Evolutionary conservation across 1,284 basidiomycete species (phyloP), one percentile per base, ranked within the genome.

Genomic region (Leccinum fallax): DNA sequence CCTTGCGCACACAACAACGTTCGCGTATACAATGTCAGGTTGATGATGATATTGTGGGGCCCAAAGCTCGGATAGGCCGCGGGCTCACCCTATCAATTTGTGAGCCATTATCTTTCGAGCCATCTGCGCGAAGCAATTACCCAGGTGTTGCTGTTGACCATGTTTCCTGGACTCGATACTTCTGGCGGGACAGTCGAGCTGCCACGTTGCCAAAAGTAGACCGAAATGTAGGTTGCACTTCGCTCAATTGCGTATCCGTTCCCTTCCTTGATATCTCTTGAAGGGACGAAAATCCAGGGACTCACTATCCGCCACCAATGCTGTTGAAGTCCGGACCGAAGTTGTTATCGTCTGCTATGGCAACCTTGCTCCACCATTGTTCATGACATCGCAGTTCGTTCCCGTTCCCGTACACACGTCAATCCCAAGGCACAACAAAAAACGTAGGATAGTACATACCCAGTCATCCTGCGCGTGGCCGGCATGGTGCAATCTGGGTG

Each of bases 341-440:
- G 65, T 81, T 86, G 52, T 77, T 75, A 0, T 71, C 53, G 54
- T 78, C 79, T 55, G 64, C 72, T 55, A 83, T 68, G 48, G 76
- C 68, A 34, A 90, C 86, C 26, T 85, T 84, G 69, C 90, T 1
- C 89, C 89, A 1, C 78, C 75, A 67, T 90, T 90, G 60, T 76
- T 76, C 40, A 21, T 24, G 1, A 79, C 79, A 62, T 87, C 80
- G 68, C 90, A 93, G 68, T 87, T 77, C 38, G 78, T 81, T 24
- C 71, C 71, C 3, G 67, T 54, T 24, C 71, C 71, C 3, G 67
- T 54, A 4, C 73, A 2, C 9, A n/a, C 26, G 24, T 52, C 56
- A 62, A 30, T 10, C 9, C 15, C 36, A 38, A 19, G 38, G 9
- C 11, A n/a, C 8, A 49, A 24, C 8, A 21, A 30, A 30, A 28